These are phyloP conservation scores for Scleroderma bovista DNA, from an alignment of 768 basidiomycete species.

Conservation along the genomic window DNA sequence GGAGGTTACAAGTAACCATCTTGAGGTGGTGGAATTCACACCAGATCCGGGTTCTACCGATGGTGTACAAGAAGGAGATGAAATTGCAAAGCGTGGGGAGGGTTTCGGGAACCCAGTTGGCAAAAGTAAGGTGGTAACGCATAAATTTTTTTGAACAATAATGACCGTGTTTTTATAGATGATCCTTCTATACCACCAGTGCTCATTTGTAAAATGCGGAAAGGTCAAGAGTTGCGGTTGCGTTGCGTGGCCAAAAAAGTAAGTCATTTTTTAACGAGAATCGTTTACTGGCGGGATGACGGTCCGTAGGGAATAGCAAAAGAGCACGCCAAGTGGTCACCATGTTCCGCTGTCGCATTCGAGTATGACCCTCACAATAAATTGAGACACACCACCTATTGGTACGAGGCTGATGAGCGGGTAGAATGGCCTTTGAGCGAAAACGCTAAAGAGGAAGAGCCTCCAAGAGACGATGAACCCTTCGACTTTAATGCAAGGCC, in stretches of 20 bases:
- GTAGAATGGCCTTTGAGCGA: slow-evolving; percentile 89
- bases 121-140: slow-evolving; percentile 49
- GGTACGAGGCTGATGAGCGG: slow-evolving; percentile 80
- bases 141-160: not conserved
- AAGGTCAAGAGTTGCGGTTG: slow-evolving; percentile 86
- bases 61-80: slow-evolving; percentile 47
- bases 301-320: slow-evolving; percentile 85
- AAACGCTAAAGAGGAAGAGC: slow-evolving; percentile 81
- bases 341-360: slow-evolving; percentile 89
- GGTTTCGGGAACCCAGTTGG: slow-evolving; percentile 81
- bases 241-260: slow-evolving; percentile 93
- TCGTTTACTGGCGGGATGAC: not conserved
- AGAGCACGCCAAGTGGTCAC: slow-evolving; percentile 99
- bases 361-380: slow-evolving; percentile 99
- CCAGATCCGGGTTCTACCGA: slow-evolving; percentile 35
- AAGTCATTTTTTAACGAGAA: slow-evolving; percentile 9
- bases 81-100: slow-evolving; percentile 66
- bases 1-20: slow-evolving; percentile 81
- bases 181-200: slow-evolving; percentile 63
- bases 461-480: slow-evolving; percentile 69
- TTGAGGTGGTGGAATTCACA: slow-evolving; percentile 52
- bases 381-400: slow-evolving; percentile 90
- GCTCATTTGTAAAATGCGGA: slow-evolving; percentile 86
- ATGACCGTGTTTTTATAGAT: slow-evolving; percentile 34
- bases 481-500: slow-evolving; percentile 91